Base-by-base conservation (phyloP, 2,329 filamentous ascomycete genomes). In the Teratosphaeria pseudoeucalypti region DNA sequence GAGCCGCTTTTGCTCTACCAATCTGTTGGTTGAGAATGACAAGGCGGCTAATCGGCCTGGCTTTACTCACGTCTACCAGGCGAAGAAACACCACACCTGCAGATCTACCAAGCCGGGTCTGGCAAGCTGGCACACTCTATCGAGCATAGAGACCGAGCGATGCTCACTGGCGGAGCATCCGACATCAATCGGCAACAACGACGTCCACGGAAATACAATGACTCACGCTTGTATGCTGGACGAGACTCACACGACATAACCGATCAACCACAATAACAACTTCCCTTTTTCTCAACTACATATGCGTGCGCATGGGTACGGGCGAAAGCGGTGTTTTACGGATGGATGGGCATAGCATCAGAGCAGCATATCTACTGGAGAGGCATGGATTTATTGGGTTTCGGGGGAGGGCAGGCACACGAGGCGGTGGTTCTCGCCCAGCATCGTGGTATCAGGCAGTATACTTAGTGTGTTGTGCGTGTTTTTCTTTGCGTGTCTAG, bases 1-100 rank as follows among this genome's bases (percentile, higher is more conserved):
- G 94, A 99, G 76, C 94, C 94, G 26, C 81, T 99, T 56, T 82
- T 99, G 54, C 83, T 99, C 65, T 99, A 99, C 66, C 78, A 80
- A 66, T 71, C 75, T 63, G 76, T 79, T n/a, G 67, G 69, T 27
- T 66, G 59, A 62, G 52, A n/a, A 49, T 49, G 43, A 49, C 16
- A 49, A 23, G 43, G 43, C 34, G 32, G 49, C 6, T 43, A 43
- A 16, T 43, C 16, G 29, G 29, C 29, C 29, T 7, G 29, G 29
- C 29, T 32, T 32, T 32, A 32, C 7, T 32, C 37, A 43, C 37
- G 37, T n/a, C 11, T 43, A 12, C 12, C 7, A 16, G 37, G 37
- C 12, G 16, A 43, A 43, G 37, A 43, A 43, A 14, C 6, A 6
- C 43, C n/a, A 6, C 43, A n/a, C 19, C 19, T 49, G 16, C 43